Evolutionary conservation across 805 yeast species (phyloP).

Genomic region (Candida nonsorbophila): DNA sequence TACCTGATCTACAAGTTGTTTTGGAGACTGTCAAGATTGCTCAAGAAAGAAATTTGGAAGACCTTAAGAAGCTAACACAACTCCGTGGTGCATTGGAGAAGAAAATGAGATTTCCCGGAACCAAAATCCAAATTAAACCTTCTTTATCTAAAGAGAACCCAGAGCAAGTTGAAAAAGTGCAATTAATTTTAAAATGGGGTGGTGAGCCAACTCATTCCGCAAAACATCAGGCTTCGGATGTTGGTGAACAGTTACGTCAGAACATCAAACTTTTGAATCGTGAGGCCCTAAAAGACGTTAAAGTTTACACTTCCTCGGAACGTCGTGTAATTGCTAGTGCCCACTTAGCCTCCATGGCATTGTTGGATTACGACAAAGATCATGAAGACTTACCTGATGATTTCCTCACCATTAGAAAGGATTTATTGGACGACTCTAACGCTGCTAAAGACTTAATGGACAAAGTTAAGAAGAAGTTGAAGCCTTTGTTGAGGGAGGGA

Average conservation of each 20-base stretch:
- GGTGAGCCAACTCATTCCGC: constrained; percentile 99
- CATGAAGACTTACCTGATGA: constrained; percentile 57
- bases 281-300: constrained; percentile 78
- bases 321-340: constrained; percentile 94
- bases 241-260: constrained; percentile 94
- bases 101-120: constrained; percentile 89
- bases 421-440: constrained; percentile 89
- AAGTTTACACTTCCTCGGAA: constrained; percentile 87
- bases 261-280: constrained; percentile 83
- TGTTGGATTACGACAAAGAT: constrained; percentile 59
- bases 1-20: constrained; percentile 79
- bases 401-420: constrained; percentile 78
- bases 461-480: constrained; percentile 91
- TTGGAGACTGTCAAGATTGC: constrained; percentile 81
- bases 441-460: constrained; percentile 99
- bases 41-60: constrained; percentile 74
- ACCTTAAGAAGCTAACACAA: constrained; percentile 67
- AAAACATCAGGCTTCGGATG: constrained; percentile 85
- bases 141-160: constrained; percentile 54
- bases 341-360: constrained; percentile 73
- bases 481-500: constrained; percentile 91
- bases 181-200: constrained; percentile 96
- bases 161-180: constrained; percentile 86
- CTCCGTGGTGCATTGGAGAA: constrained; percentile 80
- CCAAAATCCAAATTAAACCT: constrained; percentile 94